A percentile compares a stretch with the other conserved stretches of the same genome.
Conservation (phyloP, 495 filamentous ascomycete species). For the Penicillium macrosclerotiorum region DNA sequence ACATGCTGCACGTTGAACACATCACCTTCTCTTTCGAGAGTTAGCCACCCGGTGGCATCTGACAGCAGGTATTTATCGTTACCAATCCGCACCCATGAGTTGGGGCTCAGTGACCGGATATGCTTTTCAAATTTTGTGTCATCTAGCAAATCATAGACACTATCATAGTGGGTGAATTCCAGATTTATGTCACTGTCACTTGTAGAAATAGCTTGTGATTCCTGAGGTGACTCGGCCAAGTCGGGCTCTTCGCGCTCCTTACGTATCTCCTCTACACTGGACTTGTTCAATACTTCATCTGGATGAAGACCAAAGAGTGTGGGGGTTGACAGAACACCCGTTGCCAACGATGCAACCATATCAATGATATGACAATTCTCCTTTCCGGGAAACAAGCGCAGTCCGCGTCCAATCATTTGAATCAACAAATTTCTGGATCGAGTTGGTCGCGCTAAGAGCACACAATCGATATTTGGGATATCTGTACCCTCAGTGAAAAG, state of each 20-base stretch:
- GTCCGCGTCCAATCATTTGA: conserved; percentile 96
- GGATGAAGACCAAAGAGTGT: conserved; percentile 94
- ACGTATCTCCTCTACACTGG: conserved; percentile 56
- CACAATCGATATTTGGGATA: conserved; percentile 94
- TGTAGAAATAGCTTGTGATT: neutral
- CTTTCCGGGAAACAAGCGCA: conserved; percentile 79
- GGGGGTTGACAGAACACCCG: conserved; percentile 83
- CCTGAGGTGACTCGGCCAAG: neutral
- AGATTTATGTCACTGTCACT: conserved; percentile 34
- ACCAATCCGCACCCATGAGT: conserved; percentile 78
- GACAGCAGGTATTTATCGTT: conserved; percentile 64
- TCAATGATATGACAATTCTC: conserved; percentile 93
- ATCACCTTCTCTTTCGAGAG: conserved; percentile 51
- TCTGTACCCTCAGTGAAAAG: conserved; percentile 97
- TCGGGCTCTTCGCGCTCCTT: conserved; percentile 22
- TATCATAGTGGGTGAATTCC: conserved; percentile 83
- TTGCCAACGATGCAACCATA: conserved; percentile 81
- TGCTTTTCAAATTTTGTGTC: conserved; percentile 75
- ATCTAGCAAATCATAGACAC: conserved; percentile 80
- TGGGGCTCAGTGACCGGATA: conserved; percentile 68
- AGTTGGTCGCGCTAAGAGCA: conserved; percentile 86
- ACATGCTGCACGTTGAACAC: conserved; percentile 34
- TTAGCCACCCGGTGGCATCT: conserved; percentile 48
- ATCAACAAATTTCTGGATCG: conserved; percentile 85
- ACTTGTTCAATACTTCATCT: conserved; percentile 66